Evolutionary conservation across 345 rosid genomes (phyloP).

Genomic region (Psidium friedrichsthalianum): DNA sequence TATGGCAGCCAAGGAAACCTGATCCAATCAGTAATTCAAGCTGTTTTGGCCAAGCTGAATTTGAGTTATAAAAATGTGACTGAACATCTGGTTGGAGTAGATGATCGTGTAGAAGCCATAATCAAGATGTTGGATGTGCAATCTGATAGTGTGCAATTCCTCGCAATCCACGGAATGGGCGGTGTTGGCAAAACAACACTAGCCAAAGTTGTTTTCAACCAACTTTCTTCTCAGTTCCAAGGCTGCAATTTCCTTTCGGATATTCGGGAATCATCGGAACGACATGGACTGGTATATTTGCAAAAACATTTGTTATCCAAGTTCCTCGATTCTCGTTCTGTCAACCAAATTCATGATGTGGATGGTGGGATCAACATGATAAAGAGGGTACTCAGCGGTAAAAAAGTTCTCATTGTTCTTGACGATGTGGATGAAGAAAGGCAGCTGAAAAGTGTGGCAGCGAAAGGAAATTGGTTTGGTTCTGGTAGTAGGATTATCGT

Average conservation of each 20-base stretch:
- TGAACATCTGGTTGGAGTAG: background rate
- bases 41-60: background rate
- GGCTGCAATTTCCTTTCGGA: background rate
- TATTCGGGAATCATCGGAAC: accelerated
- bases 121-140: background rate
- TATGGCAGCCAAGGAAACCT: background rate
- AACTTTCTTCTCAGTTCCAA: background rate
- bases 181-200: background rate
- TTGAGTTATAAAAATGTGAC: background rate
- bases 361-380: background rate
- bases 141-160: background rate
- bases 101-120: background rate
- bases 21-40: background rate
- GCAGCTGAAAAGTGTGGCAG: background rate
- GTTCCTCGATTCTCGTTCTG: background rate
- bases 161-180: background rate
- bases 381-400: background rate
- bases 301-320: background rate
- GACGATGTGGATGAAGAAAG: background rate
- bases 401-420: background rate
- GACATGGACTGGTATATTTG: background rate
- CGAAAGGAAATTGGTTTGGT: background rate
- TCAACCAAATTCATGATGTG: background rate
- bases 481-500: background rate
- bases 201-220: background rate